A percentile compares a stretch with the other conserved stretches of the same genome.
Conservation (phyloP, 1,139 yeast species). For the Lodderomyces jiufengensis region DNA sequence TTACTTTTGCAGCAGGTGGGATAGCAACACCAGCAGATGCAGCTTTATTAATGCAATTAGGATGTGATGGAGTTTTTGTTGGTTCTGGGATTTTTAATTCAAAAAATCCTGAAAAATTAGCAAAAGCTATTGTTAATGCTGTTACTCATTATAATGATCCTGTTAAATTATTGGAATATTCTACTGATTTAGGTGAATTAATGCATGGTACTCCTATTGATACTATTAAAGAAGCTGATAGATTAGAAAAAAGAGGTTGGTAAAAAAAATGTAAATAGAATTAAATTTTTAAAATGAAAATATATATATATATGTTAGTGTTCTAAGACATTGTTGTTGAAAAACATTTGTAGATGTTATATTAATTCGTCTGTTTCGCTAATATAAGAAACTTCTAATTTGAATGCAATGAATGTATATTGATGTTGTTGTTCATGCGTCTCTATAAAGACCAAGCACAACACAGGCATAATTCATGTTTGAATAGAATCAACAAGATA, state of each 20-base stretch:
- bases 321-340: not conserved
- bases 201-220: conserved; percentile 68
- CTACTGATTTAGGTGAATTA: conserved; percentile 73
- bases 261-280: conserved; percentile 5
- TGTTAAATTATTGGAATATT: conserved; percentile 59
- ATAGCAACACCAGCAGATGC: conserved; percentile 91
- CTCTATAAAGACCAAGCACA: conserved; percentile 30
- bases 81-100: conserved; percentile 89
- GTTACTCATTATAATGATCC: conserved; percentile 74
- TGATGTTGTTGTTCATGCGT: conserved; percentile 17
- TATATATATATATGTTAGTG: not conserved
- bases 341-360: too few species aligned
- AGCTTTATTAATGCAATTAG: conserved; percentile 83
- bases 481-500: conserved; percentile 28
- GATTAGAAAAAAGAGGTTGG: conserved; percentile 25
- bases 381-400: not conserved
- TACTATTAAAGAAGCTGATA: conserved; percentile 45
- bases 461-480: conserved; percentile 39
- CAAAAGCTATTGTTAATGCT: conserved; percentile 78
- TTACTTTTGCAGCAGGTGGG: conserved; percentile 89
- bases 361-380: too few species aligned
- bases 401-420: conserved; percentile 13
- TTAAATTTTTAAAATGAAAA: not conserved
- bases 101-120: conserved; percentile 69
- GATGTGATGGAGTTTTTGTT: conserved; percentile 89